These are phyloP conservation scores for Populus deltoides DNA, from an alignment of 345 rosid species.

Conservation along the genomic window DNA sequence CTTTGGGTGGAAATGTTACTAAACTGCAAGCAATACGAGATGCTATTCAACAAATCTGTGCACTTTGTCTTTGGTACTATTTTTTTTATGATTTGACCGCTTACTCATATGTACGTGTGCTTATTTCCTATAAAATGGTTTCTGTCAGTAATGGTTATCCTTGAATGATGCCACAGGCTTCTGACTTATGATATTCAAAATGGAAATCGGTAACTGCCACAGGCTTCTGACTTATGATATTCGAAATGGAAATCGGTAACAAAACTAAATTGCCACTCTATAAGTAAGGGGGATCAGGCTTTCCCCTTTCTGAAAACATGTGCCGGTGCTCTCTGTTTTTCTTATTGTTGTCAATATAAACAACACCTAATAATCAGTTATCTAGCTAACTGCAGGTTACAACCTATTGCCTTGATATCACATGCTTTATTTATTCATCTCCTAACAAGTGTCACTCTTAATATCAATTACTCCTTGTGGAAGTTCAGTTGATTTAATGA, in stretches of 20 bases:
- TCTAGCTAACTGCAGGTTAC: neutral
- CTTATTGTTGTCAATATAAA: neutral
- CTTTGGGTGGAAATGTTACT: slow-evolving; percentile 44
- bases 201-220: neutral
- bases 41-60: slow-evolving; percentile 42
- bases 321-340: neutral
- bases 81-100: neutral
- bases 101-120: neutral
- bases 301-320: neutral
- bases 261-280: no score
- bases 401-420: slow-evolving; percentile 4
- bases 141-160: neutral
- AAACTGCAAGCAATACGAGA: slow-evolving; percentile 50
- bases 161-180: neutral
- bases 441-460: neutral
- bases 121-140: neutral
- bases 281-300: no score
- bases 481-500: no score
- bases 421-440: neutral
- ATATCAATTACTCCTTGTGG: no score
- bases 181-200: no score
- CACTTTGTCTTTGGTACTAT: slow-evolving; percentile 28
- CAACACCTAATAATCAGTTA: neutral
- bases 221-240: no score
- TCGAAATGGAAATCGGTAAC: no score